Base-by-base conservation (phyloP, 257 asterid species). In the Handroanthus guayacan region DNA sequence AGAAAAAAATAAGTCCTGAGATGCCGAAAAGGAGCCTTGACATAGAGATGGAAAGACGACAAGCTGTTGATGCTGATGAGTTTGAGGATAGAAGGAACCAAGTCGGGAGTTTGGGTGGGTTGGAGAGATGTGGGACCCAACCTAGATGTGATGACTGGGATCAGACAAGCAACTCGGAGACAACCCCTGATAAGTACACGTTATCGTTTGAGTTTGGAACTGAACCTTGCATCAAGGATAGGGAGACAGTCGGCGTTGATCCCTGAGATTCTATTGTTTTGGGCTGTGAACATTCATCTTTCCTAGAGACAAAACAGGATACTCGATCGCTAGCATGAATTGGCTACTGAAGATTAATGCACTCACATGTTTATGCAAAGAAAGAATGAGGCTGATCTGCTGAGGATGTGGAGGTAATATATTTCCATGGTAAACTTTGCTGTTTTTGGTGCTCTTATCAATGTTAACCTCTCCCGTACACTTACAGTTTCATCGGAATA, bases 51-150 rank as follows among this genome's bases (percentile, higher is more conserved):
- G 90, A 66, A 50, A 84, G 78, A 58, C 25, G 85, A 18, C 83
- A 67, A 47, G 61, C 67, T 45, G 68, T 78, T 67, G 78, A 66
- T 62, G 78, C 55, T 6, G 83, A 67, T 10, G 84, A 80, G 20
- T 66, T 77, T 38, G 85, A 77, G 67, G 89, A 84, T 36, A 34
- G 58, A 66, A 72, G 74, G 65, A 80, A 17, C 69, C 65, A 75
- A 50, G 75, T 43, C 36, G 72, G 60, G 17, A 69, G 76, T 54
- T 45, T 72, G 18, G 81, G 87, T 67, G 72, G 73, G 62, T 48
- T 85, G 72, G 88, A 85, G 80, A 82, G 82, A 77, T 69, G 84
- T 39, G 74, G 79, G n/a, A 70, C 83, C 9, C 75, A 76, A 57
- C 82, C 85, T 18, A 73, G 78, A n/a, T 78, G 62, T 9, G 63